Evolutionary conservation across 2,329 filamentous ascomycete species (phyloP).

Genomic region (Neofusicoccum sp.): DNA sequence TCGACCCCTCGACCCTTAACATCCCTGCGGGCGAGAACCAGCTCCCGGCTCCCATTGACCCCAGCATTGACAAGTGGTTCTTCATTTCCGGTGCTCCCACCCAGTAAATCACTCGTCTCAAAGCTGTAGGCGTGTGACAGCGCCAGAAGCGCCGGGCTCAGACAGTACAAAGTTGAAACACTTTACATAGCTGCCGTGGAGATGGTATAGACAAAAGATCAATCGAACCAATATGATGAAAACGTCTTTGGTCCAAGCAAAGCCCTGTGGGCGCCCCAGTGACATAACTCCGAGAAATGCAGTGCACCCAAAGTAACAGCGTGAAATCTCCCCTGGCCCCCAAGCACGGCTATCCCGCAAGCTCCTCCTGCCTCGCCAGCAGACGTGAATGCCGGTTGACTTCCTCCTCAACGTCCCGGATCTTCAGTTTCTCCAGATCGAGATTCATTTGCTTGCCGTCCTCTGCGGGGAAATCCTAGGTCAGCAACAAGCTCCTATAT

Average conservation of each 20-base stretch:
- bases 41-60: conserved; percentile 84
- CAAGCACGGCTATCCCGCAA: conserved; percentile 49
- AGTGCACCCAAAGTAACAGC: not conserved
- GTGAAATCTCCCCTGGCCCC: not conserved
- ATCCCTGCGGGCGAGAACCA: conserved; percentile 82
- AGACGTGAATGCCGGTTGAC: conserved; percentile 85
- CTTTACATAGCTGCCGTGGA: conserved; percentile 17
- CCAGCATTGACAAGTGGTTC: conserved; percentile 99
- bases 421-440: conserved; percentile 77
- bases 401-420: conserved; percentile 85
- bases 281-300: conserved; percentile 22
- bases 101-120: conserved; percentile 35
- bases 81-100: conserved; percentile 96
- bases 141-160: not conserved
- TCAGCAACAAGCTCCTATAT: not conserved
- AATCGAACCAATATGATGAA: conserved; percentile 10
- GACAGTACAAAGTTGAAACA: conserved; percentile 13
- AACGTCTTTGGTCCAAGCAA: not conserved
- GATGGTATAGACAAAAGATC: conserved; percentile 23
- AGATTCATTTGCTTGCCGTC: conserved; percentile 90
- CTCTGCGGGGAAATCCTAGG: conserved; percentile 56
- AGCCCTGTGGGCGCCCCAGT: not conserved
- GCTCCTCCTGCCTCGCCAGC: conserved; percentile 79
- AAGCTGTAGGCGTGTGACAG: conserved; percentile 10
- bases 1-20: conserved; percentile 69